Evolutionary conservation across 164 flowering plant species (phyloP), one percentile per base, ranked within the genome.

Genomic region (Tetracentron sinense): DNA sequence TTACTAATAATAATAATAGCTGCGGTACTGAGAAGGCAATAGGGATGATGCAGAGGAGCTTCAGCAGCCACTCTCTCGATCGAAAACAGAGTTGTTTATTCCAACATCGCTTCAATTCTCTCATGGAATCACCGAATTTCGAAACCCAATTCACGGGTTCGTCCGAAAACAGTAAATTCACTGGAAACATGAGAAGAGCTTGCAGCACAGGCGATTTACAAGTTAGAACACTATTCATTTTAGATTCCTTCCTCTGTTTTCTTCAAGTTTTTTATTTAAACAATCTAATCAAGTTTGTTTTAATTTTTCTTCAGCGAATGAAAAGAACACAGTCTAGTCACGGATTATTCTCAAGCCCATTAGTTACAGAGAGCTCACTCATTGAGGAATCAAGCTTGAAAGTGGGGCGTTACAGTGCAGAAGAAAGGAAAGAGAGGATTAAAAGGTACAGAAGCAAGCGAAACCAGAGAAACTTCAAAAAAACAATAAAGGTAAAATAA

Each of bases 141-240:
- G 72, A 72, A 25, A 54, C 46, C 35, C 87, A 77, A 27, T 47
- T 69, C 35, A 25, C 72, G 54, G 65, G 72, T 52, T 78, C 83
- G 1, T 79, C 83, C 7, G 81, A 83, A 62, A 66, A 47, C 70
- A 56, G 65, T 48, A 72, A 74, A 28, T 65, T 74, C 1, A 25
- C 56, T 3, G 76, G 80, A 20, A 71, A 81, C 50, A 74, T 89
- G 78, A 84, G 97, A 64, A 77, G 85, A 76, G 92, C 74, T 35
- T 87, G 74, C 72, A 89, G 96, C 80, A 79, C 97, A 3, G 96
- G 96, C 48, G 97, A 92, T 66, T 76, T 92, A 60, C 87, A 82
- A 56, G 97, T 90, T 8, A 62, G 64, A 52, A 54, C 20, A 15
- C 4, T 15, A n/a, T 28, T 53, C 35, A 21, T 21, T 62, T 56